Evolutionary conservation across 768 basidiomycete genomes (phyloP), one percentile per base, ranked within the genome.

Genomic region (Russula sp.): DNA sequence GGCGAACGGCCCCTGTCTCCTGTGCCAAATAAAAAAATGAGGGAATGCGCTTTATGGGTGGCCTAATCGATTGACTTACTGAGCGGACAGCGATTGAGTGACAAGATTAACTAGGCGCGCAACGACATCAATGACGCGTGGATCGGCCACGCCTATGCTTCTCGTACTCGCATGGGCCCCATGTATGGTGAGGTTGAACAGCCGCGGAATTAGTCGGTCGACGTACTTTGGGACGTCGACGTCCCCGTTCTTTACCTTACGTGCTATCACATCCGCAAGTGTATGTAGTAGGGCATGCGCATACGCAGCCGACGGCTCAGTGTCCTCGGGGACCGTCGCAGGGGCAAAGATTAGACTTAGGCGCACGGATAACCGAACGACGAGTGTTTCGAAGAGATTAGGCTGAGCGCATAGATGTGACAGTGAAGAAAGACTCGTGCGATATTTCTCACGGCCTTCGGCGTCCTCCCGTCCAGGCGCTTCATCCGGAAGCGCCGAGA

Each of bases 351-450:
- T 72, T 0, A 87, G 68, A 52, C 91, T 88, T 35, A 98, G 76
- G 72, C 92, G 91, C 4, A 87, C 82, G 2, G 78, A 81, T 25
- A 97, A 76, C 18, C 90, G 84, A 50, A 92, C 79, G 56, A 92
- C 83, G 32, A 98, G 79, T 5, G 79, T 85, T 69, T 92, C 91
- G 72, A 96, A 98, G n/a, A 98, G 79, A 14, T 82, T 77, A 0
- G 86, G 79, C 43, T 86, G 84, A 9, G 82, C 69, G 71, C 91
- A 97, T 13, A 99, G 79, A 14, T 77, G 80, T 56, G 83, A 81
- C 48, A 98, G 79, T 14, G 85, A 81, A 11, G 78, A 76, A 57
- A 98, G 80, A 42, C 81, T 79, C 41, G 82, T 81, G 78, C 88
- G 87, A 67, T 82, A 87, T 56, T 79, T 79, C 18, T 78, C 75